Evolutionary conservation across 768 basidiomycete genomes (phyloP), one percentile per base, ranked within the genome.

Genomic region (Postia placenta): DNA sequence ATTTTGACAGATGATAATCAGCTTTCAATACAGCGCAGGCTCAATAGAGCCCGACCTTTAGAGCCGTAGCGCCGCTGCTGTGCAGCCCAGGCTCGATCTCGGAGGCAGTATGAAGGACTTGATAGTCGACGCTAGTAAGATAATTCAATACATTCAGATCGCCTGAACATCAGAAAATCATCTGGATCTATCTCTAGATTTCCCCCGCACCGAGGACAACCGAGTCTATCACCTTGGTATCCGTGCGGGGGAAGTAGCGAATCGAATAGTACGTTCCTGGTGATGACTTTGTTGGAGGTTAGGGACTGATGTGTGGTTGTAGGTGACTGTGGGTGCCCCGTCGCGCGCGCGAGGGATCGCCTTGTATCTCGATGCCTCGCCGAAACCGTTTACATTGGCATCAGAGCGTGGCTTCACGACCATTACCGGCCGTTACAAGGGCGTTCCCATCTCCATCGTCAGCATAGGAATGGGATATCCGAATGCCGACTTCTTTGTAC

Each of bases 381-480:
- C 80, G 1, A 68, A 69, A 48, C 76, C 76, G 0, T 87, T 90
- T 64, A 74, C 74, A 49, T 64, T 87, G 42, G 69, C 71, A 20
- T 86, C 85, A 15, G 87, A 89, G 57, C 75, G 89, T 42, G 87
- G 87, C 2, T 92, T 89, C 64, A 64, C 68, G 17, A 70, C 68
- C 23, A 62, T 71, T 55, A 73, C 71, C 11, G 71, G 71, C 2
- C 57, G 62, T 28, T 73, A 69, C 59, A 63, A 66, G 45, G 76
- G 76, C 41, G 64, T 74, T 14, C 85, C 87, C 6, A 64, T 91
- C 24, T 85, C 83, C 5, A 76, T 91, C 35, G 70, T 88, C 36
- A 85, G 83, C 55, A 89, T 90, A 48, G 89, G 89, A 11, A 92
- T 91, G 89, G 89, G 89, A 17, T 72, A 69, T 51, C 78, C 87